phyloP scores from a whole-genome alignment of 495 filamentous ascomycete species.

The Recurvomyces mirabilis region DNA sequence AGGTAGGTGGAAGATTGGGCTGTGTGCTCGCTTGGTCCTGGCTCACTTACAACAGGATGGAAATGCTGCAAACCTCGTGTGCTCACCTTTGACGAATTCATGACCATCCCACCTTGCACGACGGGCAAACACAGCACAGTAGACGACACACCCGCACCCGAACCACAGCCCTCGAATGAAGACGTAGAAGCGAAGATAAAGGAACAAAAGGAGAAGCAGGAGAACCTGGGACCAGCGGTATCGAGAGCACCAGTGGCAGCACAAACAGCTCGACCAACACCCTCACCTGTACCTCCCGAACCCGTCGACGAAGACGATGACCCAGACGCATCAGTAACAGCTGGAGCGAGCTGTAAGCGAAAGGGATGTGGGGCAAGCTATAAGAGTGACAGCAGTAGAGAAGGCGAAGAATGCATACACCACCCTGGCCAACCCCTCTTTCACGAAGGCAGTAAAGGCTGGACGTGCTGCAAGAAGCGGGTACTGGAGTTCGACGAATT shows the following conservation, averaged over 20 bases:
- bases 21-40: no score
- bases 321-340: conserved; percentile 52
- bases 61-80: conserved; percentile 98
- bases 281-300: conserved; percentile 53
- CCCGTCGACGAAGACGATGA: conserved; percentile 72
- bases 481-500: conserved; percentile 98
- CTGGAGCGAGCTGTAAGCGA: conserved; percentile 65
- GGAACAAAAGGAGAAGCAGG: conserved; percentile 9
- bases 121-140: conserved; percentile 85
- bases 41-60: no score
- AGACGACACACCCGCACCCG: conserved; percentile 52
- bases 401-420: conserved; percentile 69
- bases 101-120: conserved; percentile 85
- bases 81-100: conserved; percentile 97
- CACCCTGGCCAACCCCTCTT: conserved; percentile 85
- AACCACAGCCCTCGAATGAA: conserved; percentile 37
- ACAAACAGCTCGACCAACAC: conserved; percentile 38
- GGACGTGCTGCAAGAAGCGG: conserved; percentile 88
- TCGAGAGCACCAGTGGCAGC: conserved; percentile 40
- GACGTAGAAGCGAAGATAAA: conserved; percentile 18
- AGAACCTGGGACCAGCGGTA: conserved; percentile 28
- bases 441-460: conserved; percentile 96
- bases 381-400: conserved; percentile 44
- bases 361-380: conserved; percentile 60
- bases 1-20: no score